phyloP scores from a whole-genome alignment of 1,284 basidiomycete species.

The Mycena citricolor region DNA sequence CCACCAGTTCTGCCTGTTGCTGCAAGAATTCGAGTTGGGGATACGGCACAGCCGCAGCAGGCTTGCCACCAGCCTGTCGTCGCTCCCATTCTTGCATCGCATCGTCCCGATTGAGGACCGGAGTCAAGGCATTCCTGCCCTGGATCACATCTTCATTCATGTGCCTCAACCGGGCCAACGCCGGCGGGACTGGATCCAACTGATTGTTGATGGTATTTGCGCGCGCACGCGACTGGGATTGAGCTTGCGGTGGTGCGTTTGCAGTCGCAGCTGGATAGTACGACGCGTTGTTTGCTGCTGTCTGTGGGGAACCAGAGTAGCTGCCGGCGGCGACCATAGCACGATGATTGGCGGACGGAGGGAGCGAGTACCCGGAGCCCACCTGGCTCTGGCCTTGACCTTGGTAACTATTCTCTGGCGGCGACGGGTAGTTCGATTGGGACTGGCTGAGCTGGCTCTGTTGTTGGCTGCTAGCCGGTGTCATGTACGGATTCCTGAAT shows the following conservation, averaged over 20 bases:
- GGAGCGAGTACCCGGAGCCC: conserved; percentile 42
- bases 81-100: conserved; percentile 89
- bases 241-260: too few species aligned
- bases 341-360: conserved; percentile 32
- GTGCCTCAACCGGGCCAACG: conserved; percentile 83
- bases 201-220: conserved; percentile 90
- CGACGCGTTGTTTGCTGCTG: conserved; percentile 12
- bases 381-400: conserved; percentile 44
- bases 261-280: neutral
- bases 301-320: conserved; percentile 22
- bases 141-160: conserved; percentile 86
- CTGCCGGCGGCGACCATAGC: conserved; percentile 17
- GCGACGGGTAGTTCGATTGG: conserved; percentile 35
- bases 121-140: conserved; percentile 81
- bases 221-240: conserved; percentile 64
- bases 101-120: conserved; percentile 87
- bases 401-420: conserved; percentile 32
- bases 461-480: conserved; percentile 40
- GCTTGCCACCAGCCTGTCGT: conserved; percentile 65
- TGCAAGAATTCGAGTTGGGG: conserved; percentile 88
- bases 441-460: conserved; percentile 36
- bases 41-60: conserved; percentile 66
- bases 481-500: conserved; percentile 74
- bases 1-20: conserved; percentile 85
- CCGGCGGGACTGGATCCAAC: conserved; percentile 89